A percentile compares a stretch with the other conserved stretches of the same genome.
These are phyloP conservation scores for Neofusicoccum umdonicola DNA, from an alignment of 2,329 filamentous ascomycete species.

Conservation along the genomic window DNA sequence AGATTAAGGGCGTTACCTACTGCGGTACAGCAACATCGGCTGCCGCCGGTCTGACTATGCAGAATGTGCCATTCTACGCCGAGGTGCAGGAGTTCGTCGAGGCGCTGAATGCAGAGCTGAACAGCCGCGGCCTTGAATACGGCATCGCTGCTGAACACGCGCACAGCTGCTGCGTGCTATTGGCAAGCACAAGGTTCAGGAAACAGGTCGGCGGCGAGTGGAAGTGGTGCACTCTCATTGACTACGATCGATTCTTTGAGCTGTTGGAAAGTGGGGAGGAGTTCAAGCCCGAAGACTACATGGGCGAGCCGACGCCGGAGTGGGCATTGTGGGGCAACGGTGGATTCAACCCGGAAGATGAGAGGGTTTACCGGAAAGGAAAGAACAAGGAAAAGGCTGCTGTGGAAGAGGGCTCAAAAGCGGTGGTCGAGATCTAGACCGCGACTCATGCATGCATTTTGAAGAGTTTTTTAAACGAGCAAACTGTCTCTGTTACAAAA, in stretches of 20 bases:
- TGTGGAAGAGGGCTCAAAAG: neutral
- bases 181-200: slow-evolving; percentile 78
- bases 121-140: slow-evolving; percentile 70
- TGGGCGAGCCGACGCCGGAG: slow-evolving; percentile 78
- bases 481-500: neutral
- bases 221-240: slow-evolving; percentile 91
- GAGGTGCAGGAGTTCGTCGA: slow-evolving; percentile 82
- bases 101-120: slow-evolving; percentile 68
- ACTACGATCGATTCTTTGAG: slow-evolving; percentile 86
- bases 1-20: slow-evolving; percentile 96
- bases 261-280: slow-evolving; percentile 71
- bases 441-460: neutral
- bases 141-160: slow-evolving; percentile 94
- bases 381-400: slow-evolving; percentile 47
- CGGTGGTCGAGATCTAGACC: slow-evolving; percentile 9
- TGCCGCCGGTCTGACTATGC: slow-evolving; percentile 88
- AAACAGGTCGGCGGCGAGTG: slow-evolving; percentile 65
- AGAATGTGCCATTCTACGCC: slow-evolving; percentile 94
- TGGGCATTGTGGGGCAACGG: slow-evolving; percentile 96
- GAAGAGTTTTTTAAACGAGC: neutral
- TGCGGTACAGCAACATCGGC: slow-evolving; percentile 86
- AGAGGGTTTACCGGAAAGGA: slow-evolving; percentile 83
- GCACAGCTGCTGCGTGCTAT: slow-evolving; percentile 87
- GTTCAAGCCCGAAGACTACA: slow-evolving; percentile 88
- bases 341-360: slow-evolving; percentile 88